These are phyloP conservation scores for Pleoardoris graminearum DNA, from an alignment of 2,329 filamentous ascomycete species.

Conservation along the genomic window DNA sequence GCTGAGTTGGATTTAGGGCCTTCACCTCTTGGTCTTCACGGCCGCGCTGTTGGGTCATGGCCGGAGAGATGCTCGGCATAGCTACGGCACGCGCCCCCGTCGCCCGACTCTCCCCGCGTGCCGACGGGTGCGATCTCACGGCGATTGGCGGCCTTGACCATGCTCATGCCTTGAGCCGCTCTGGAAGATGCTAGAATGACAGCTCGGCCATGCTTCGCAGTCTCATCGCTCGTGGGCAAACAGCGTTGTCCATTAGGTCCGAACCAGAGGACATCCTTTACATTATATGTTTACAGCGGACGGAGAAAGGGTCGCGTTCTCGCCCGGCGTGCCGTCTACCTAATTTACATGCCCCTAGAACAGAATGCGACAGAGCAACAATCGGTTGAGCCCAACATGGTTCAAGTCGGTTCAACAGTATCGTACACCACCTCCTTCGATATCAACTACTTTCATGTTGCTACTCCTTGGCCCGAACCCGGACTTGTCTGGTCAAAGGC, in stretches of 20 bases:
- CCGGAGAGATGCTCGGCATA: constrained; percentile 32
- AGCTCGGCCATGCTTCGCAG: background rate
- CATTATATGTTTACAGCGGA: constrained; percentile 31
- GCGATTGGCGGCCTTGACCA: constrained; percentile 9
- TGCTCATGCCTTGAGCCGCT: constrained; percentile 2
- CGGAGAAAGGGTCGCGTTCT: constrained; percentile 21
- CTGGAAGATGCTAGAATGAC: constrained; percentile 2
- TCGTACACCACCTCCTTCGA: background rate
- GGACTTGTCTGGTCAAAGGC: constrained; percentile 36
- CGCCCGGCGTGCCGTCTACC: background rate
- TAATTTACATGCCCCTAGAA: constrained; percentile 1
- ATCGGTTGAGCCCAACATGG: background rate
- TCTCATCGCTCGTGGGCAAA: constrained; percentile 1
- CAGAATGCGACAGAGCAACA: constrained; percentile 2
- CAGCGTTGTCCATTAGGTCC: too few relatives aligned
- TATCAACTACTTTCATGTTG: constrained; percentile 6
- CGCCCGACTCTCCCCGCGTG: constrained; percentile 17
- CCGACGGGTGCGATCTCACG: constrained; percentile 8
- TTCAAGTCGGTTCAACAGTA: background rate
- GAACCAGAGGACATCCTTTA: constrained; percentile 30
- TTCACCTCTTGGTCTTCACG: constrained; percentile 25
- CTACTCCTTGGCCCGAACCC: constrained; percentile 37
- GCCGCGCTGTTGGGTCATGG: constrained; percentile 42
- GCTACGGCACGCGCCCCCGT: constrained; percentile 2
- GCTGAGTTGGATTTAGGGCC: constrained; percentile 20